Percentiles rank a stretch among this genome's conserved stretches.
Evolutionary conservation across 2,329 filamentous ascomycete species (phyloP).

Genomic region (Exophiala viscosa): DNA sequence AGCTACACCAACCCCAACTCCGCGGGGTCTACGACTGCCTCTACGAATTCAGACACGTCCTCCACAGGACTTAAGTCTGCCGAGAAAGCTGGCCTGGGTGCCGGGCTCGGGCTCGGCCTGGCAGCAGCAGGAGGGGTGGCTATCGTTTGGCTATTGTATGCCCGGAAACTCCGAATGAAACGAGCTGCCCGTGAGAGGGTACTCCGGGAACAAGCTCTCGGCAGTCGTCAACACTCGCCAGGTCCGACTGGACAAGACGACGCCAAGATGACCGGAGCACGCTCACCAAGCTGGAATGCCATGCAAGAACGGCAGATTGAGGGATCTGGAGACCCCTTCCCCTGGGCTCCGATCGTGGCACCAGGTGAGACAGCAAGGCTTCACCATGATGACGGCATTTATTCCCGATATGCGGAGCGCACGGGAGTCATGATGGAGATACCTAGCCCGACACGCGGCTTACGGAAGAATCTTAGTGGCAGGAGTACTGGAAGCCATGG

Average conservation of each 20-base stretch:
- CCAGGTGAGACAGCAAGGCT: constrained; percentile 21
- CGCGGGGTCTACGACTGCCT: constrained; percentile 28
- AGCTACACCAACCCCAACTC: constrained; percentile 52
- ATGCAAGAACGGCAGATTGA: constrained; percentile 26
- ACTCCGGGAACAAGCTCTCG: constrained; percentile 50
- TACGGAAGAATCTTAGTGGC: constrained; percentile 39
- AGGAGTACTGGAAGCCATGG: constrained; percentile 32
- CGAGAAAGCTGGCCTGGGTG: constrained; percentile 57
- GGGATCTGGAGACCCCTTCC: constrained; percentile 27
- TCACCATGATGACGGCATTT: constrained; percentile 25
- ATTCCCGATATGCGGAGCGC: constrained; percentile 37
- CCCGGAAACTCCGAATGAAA: constrained; percentile 44
- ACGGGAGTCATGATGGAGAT: constrained; percentile 42
- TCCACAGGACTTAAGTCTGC: constrained; percentile 28
- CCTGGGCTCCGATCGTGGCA: constrained; percentile 30
- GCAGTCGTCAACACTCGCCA: constrained; percentile 46
- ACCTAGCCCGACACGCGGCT: constrained; percentile 38
- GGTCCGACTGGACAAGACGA: constrained; percentile 17
- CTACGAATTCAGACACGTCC: constrained; percentile 22
- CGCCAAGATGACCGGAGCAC: constrained; percentile 11
- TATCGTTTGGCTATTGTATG: constrained; percentile 50
- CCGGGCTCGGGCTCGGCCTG: constrained; percentile 64
- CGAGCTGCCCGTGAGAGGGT: constrained; percentile 50
- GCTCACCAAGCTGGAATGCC: constrained; percentile 26
- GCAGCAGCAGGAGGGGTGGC: constrained; percentile 48